Evolutionary conservation across 2,329 filamentous ascomycete species (phyloP).

Genomic region (Leptodontidium sp.): DNA sequence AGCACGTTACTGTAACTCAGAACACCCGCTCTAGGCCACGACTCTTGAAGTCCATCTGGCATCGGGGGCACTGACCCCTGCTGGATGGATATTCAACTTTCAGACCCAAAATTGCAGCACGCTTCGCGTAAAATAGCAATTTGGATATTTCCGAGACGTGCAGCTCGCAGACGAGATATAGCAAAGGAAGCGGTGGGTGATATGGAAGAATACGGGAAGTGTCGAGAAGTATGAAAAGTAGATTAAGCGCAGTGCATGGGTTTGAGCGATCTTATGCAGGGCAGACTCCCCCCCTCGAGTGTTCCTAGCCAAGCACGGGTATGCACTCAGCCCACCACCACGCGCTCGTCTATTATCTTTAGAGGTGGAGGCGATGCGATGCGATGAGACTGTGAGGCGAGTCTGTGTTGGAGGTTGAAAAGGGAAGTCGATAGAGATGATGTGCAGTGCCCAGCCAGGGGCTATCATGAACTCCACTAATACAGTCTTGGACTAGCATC

Average conservation of each 20-base stretch:
- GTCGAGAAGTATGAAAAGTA: background rate
- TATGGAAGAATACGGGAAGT: constrained; percentile 20
- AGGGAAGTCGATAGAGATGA: background rate
- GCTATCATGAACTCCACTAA: background rate
- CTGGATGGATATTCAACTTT: background rate
- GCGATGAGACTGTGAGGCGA: background rate
- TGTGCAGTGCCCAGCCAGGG: background rate
- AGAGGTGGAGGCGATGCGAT: background rate
- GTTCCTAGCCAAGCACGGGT: constrained; percentile 1
- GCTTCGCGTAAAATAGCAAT: constrained; percentile 6
- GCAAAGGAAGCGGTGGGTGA: background rate
- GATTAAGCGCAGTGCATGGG: background rate
- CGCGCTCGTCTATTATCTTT: background rate
- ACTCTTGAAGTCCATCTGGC: background rate
- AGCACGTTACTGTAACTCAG: no score
- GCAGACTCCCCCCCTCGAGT: background rate
- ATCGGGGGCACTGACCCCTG: background rate
- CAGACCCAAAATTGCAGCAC: background rate
- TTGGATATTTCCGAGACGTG: background rate
- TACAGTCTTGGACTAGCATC: background rate
- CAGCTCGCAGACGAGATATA: background rate
- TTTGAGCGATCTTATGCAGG: constrained; percentile 1
- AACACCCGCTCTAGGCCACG: background rate
- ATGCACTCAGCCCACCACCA: background rate
- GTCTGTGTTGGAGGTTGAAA: background rate